These are phyloP conservation scores for Tylopilus rubrobrunneus DNA, from an alignment of 768 basidiomycete genomes.

Conservation along the genomic window DNA sequence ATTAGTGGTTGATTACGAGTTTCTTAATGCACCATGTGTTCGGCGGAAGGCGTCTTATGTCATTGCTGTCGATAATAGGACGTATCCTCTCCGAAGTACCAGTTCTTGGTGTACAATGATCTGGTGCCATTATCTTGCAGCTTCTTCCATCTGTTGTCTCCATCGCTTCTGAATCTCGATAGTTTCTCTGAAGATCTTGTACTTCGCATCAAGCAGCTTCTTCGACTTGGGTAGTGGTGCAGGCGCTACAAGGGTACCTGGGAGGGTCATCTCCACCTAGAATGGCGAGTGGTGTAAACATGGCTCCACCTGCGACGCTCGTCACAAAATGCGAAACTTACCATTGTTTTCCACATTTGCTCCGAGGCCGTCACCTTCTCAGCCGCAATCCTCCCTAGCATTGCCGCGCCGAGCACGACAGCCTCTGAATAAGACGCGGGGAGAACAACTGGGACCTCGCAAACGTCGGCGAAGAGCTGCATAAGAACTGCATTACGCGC, in stretches of 20 bases:
- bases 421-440: slow-evolving; percentile 74
- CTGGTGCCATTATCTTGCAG: slow-evolving; percentile 20
- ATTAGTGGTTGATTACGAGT: no score
- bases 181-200: slow-evolving; percentile 84
- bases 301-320: background rate
- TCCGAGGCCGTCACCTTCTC: slow-evolving; percentile 57
- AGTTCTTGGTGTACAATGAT: background rate
- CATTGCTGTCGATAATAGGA: background rate
- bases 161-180: slow-evolving; percentile 88
- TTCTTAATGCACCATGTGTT: no score
- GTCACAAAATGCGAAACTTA: slow-evolving; percentile 18
- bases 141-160: slow-evolving; percentile 74
- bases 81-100: background rate
- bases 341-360: slow-evolving; percentile 91
- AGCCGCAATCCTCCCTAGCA: slow-evolving; percentile 86
- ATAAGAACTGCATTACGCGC: slow-evolving; percentile 87
- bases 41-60: background rate
- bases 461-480: slow-evolving; percentile 85
- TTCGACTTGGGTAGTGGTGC: slow-evolving; percentile 58
- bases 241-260: slow-evolving; percentile 69
- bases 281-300: background rate
- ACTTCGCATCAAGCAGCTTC: slow-evolving; percentile 84
- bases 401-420: slow-evolving; percentile 90
- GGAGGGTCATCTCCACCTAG: slow-evolving; percentile 89
- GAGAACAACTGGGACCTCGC: slow-evolving; percentile 76